Base-by-base conservation (phyloP, 192 early-diverging fungal genomes). In the Backusella sp. region DNA sequence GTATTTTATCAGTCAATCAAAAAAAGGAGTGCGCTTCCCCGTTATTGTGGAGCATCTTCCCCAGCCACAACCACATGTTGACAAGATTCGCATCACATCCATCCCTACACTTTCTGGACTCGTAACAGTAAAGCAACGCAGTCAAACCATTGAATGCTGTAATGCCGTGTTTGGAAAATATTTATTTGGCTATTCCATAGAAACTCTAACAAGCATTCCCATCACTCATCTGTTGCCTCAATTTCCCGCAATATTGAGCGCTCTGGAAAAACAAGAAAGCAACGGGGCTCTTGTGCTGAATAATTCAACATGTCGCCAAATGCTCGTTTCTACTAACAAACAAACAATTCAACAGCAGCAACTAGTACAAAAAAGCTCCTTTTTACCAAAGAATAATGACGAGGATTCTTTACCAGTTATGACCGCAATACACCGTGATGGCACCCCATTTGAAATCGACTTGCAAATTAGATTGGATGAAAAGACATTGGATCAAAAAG, bases 41-140 rank as follows among this genome's bases (percentile, higher is more conserved):
- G 82, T 91, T 73, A 89, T 91, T 28, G 78, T 83, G 41, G 86
- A 85, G 70, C 39, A 49, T 6, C 17, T 49, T 49, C 19, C 46
- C 19, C n/a, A 34, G 17, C 0, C 35, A 5, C 4, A 37, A 12
- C 76, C 85, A 68, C 3, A 66, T 72, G 11, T 26, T 23, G 84
- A 81, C 74, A 65, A 77, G 4, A 46, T 91, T 41, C 82, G 85
- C 23, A 86, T 92, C 21, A 91, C 89, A 21, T 89, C 89, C 1
- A 91, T 92, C 68, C 86, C 90, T 7, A 87, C 87, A 26, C 88
- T 92, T 39, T 86, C 90, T n/a, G 90, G 91, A 8, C 84, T 91
- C 12, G 84, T 91, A 41, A 90, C 90, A 3, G 70, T 84, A 3
- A 28, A 26, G 14, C 81, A 80, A 21, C 66, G 76, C 49, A 75